A percentile compares a stretch with the other conserved stretches of the same genome.
Conservation (phyloP, 2,329 filamentous ascomycete genomes). For the Clonostachys chloroleuca region DNA sequence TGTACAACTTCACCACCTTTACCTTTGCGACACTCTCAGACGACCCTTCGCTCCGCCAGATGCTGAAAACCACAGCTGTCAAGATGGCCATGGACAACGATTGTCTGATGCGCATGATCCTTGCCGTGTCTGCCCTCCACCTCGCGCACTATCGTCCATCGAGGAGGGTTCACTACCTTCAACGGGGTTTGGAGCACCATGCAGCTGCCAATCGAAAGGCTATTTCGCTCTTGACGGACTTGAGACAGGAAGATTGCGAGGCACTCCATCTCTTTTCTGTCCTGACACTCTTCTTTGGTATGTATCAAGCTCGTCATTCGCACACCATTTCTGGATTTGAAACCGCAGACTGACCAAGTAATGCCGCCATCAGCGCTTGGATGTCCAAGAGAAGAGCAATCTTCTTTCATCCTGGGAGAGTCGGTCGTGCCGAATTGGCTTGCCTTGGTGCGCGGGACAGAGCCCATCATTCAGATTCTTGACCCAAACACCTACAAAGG, state of each 20-base stretch:
- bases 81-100: conserved; percentile 38
- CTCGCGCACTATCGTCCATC: conserved; percentile 33
- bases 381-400: conserved; percentile 8
- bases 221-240: conserved; percentile 8
- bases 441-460: conserved; percentile 18
- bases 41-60: conserved; percentile 30
- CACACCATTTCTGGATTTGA: too few species aligned
- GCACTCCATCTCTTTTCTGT: conserved; percentile 19
- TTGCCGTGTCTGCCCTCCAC: conserved; percentile 45
- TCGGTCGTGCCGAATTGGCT: conserved; percentile 21
- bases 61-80: conserved; percentile 42
- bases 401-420: conserved; percentile 18
- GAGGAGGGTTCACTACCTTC: conserved; percentile 24
- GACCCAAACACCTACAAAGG: conserved; percentile 8
- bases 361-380: too few species aligned
- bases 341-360: too few species aligned
- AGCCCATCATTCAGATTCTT: conserved; percentile 14
- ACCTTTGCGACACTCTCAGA: conserved; percentile 41
- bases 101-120: conserved; percentile 41
- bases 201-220: conserved; percentile 19
- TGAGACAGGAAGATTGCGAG: conserved; percentile 11
- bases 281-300: conserved; percentile 24
- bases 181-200: conserved; percentile 11
- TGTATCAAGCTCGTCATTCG: not conserved
- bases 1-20: conserved; percentile 46